phyloP scores from a whole-genome alignment of 805 yeast species.

The Hanseniaspora occidentalis region DNA sequence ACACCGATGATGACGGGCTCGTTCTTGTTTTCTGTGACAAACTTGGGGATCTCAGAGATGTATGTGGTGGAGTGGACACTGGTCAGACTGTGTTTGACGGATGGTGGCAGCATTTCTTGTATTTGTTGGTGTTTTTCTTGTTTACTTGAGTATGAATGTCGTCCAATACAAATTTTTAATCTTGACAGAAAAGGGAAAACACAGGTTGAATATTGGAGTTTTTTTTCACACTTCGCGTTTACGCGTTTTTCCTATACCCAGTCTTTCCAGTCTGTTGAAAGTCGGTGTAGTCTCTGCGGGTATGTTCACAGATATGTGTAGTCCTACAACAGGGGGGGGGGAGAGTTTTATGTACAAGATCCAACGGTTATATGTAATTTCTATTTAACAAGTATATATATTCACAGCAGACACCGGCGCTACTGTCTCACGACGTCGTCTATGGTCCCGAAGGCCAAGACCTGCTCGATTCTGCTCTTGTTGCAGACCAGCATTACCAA shows the following conservation, averaged over 20 bases:
- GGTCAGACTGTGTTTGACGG: conserved; percentile 14
- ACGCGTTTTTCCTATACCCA: too few relatives aligned
- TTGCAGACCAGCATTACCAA: conserved; percentile 67
- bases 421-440: conserved; percentile 57
- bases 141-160: background rate
- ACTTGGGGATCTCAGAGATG: conserved; percentile 36
- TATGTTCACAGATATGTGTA: too few relatives aligned
- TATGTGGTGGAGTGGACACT: conserved; percentile 33
- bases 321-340: too few relatives aligned
- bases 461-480: conserved; percentile 56
- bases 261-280: too few relatives aligned
- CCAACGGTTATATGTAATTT: too few relatives aligned
- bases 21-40: conserved; percentile 21
- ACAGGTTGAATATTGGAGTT: too few relatives aligned
- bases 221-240: too few relatives aligned
- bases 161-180: background rate
- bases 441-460: conserved; percentile 61
- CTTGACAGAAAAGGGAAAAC: background rate
- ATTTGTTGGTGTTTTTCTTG: background rate
- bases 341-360: too few relatives aligned
- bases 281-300: too few relatives aligned
- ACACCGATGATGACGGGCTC: conserved; percentile 60
- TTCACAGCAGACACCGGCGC: background rate
- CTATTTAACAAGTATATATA: background rate
- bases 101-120: conserved; percentile 17